Percentiles rank a stretch among this genome's conserved stretches.
These are phyloP conservation scores for Discostella stelligeroides DNA, from an alignment of 108 stramenopile species.

Conservation along the genomic window DNA sequence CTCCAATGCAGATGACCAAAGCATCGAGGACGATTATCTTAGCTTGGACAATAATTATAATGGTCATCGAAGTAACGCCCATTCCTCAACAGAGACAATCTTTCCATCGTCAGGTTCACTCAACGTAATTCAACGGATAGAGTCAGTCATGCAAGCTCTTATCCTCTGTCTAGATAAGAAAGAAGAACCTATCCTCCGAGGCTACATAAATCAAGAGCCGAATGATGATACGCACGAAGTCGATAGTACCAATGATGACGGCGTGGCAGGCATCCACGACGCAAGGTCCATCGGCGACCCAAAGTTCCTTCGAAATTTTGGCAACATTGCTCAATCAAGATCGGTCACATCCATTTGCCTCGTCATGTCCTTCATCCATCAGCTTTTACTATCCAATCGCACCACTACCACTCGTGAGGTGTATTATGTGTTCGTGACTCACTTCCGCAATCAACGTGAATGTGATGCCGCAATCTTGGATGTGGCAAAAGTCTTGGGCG, in stretches of 20 bases:
- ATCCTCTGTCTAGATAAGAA: background rate
- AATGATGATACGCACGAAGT: background rate
- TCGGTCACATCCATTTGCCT: conserved; percentile 62
- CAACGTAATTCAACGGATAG: conserved; percentile 15
- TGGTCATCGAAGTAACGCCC: background rate
- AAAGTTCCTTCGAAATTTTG: conserved; percentile 24
- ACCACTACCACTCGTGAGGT: conserved; percentile 87
- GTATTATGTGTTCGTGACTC: conserved; percentile 85
- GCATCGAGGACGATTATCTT: background rate
- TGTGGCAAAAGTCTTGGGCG: conserved; percentile 53
- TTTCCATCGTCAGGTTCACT: conserved; percentile 6
- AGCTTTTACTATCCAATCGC: conserved; percentile 54
- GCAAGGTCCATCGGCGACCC: conserved; percentile 2
- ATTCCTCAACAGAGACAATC: background rate
- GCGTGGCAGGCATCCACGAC: background rate
- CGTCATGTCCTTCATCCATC: conserved; percentile 69
- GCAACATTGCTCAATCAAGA: conserved; percentile 57
- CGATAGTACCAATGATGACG: background rate
- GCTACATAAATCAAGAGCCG: background rate
- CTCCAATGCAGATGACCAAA: background rate
- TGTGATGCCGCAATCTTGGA: conserved; percentile 72
- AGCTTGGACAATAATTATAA: background rate
- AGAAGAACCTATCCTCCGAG: conserved; percentile 8
- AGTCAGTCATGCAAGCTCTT: conserved; percentile 11
- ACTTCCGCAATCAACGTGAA: conserved; percentile 78